These are phyloP conservation scores for Phalaenopsis hybrid DNA, from an alignment of 116 monocot genomes.

Conservation along the genomic window DNA sequence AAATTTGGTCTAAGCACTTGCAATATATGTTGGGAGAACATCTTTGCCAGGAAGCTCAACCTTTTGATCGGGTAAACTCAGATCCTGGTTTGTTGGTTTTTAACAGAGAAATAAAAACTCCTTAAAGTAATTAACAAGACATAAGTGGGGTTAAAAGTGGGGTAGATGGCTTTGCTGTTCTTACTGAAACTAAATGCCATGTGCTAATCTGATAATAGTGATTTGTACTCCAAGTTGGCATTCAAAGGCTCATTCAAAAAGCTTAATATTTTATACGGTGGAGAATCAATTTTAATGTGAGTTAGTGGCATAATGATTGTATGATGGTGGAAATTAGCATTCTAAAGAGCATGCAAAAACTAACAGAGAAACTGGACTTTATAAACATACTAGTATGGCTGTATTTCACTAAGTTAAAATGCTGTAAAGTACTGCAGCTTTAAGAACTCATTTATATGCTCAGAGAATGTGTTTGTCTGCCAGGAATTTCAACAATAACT, in stretches of 20 bases:
- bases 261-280: background rate
- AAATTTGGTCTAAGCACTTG: constrained; percentile 18
- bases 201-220: background rate
- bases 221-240: background rate
- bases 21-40: constrained; percentile 21
- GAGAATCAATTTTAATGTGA: background rate
- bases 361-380: background rate
- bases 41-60: constrained; percentile 31
- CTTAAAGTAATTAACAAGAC: background rate
- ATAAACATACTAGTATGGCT: background rate
- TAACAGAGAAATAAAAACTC: background rate
- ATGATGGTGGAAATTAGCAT: background rate
- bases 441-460: background rate
- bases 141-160: background rate
- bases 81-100: constrained; percentile 30
- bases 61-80: constrained; percentile 45
- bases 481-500: background rate
- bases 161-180: background rate
- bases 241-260: background rate
- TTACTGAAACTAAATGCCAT: constrained; percentile 2
- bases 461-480: background rate
- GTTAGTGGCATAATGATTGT: background rate
- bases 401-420: background rate
- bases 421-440: background rate
- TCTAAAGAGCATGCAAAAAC: background rate